Conservation (phyloP, 75 land plant genomes). For the Sequoia sempervirens region DNA sequence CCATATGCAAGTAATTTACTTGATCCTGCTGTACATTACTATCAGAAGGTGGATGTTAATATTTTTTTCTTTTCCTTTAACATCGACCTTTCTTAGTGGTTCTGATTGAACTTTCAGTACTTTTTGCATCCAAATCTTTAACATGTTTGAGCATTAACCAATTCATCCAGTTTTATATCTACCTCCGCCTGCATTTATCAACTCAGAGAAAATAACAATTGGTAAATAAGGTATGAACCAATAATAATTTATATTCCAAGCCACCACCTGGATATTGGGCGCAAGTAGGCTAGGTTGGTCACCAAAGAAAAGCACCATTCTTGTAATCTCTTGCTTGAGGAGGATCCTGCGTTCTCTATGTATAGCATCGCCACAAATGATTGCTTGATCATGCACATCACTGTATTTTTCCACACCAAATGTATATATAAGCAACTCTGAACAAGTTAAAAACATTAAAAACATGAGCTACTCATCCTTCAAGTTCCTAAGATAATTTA, state of each 20-base stretch:
- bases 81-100: neutral
- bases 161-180: neutral
- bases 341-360: constrained; percentile 89
- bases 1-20: neutral
- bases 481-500: constrained; percentile 3
- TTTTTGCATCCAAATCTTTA: neutral
- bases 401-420: constrained; percentile 27
- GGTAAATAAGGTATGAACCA: neutral
- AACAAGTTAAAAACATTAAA: neutral
- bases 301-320: constrained; percentile 93
- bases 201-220: neutral
- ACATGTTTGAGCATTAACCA: neutral
- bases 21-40: neutral
- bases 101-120: neutral
- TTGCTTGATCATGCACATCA: constrained; percentile 91
- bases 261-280: constrained; percentile 90
- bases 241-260: neutral
- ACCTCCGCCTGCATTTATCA: neutral
- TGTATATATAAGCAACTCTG: neutral
- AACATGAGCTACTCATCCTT: neutral
- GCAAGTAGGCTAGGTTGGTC: constrained; percentile 98
- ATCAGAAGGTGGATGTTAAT: neutral
- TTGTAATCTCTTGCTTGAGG: constrained; percentile 87
- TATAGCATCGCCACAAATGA: constrained; percentile 62
- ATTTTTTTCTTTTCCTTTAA: neutral